These are phyloP conservation scores for Tremella mesenterica DNA, from an alignment of 768 basidiomycete species.

Conservation along the genomic window DNA sequence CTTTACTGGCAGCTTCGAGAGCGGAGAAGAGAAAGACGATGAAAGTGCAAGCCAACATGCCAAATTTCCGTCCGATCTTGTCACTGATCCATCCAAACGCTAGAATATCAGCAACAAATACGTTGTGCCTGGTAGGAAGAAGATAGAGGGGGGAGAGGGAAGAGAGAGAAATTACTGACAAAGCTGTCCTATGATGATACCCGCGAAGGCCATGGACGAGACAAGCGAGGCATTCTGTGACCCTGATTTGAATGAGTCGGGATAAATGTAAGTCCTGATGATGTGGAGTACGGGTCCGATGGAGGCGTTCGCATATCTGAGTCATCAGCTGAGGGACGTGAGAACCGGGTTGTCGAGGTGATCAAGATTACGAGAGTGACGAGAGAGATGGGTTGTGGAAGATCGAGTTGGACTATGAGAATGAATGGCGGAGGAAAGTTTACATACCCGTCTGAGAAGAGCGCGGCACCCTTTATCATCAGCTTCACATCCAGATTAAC, in stretches of 20 bases:
- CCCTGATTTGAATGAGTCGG: constrained; percentile 47
- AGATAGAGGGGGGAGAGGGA: background rate
- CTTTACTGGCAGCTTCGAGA: constrained; percentile 72
- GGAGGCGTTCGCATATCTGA: constrained; percentile 29
- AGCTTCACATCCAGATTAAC: background rate
- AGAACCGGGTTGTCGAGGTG: background rate
- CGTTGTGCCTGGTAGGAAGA: background rate
- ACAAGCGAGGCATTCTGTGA: constrained; percentile 59
- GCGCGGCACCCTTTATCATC: constrained; percentile 21
- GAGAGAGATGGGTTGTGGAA: background rate
- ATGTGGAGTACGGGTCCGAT: constrained; percentile 43
- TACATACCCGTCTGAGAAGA: constrained; percentile 35
- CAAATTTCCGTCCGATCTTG: constrained; percentile 64
- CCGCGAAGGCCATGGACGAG: constrained; percentile 68
- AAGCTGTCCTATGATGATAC: constrained; percentile 79
- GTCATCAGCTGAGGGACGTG: background rate
- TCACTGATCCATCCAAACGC: constrained; percentile 63
- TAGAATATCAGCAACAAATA: background rate
- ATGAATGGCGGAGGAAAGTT: constrained; percentile 3
- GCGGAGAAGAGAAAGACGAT: constrained; percentile 78
- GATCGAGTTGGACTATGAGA: too few relatives aligned
- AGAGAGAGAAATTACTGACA: constrained; percentile 47
- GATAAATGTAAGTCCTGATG: constrained; percentile 58
- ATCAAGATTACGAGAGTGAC: background rate
- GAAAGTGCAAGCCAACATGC: constrained; percentile 63